Conservation (phyloP, 306 rosid genomes). For the Lathyrus sativus region DNA sequence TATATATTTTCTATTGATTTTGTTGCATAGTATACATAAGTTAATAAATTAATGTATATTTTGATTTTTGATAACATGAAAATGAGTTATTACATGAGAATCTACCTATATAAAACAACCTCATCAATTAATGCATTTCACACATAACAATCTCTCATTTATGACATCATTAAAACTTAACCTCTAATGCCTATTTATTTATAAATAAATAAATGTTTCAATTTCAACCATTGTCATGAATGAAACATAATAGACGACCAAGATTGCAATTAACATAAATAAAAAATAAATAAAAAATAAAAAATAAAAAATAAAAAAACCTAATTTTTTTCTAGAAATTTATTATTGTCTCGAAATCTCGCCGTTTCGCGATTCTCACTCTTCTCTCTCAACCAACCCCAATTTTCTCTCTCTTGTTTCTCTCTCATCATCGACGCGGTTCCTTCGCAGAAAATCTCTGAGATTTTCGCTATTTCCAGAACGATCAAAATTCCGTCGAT, state of each 20-base stretch:
- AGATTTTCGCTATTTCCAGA: conserved; percentile 56
- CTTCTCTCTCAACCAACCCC: conserved; percentile 30
- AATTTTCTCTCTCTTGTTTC: conserved; percentile 30
- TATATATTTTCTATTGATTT: too few species aligned
- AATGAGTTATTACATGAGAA: too few species aligned
- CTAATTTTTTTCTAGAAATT: conserved; percentile 22
- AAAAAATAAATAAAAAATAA: background rate
- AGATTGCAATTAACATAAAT: background rate
- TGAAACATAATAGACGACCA: background rate
- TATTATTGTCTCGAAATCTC: conserved; percentile 41
- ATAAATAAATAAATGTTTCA: background rate
- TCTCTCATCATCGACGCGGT: conserved; percentile 56
- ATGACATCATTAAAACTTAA: background rate
- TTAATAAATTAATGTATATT: too few species aligned
- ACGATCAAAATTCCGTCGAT: conserved; percentile 46
- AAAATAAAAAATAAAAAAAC: background rate
- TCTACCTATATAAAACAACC: background rate
- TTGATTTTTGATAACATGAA: too few species aligned
- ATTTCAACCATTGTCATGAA: background rate
- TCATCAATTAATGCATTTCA: background rate
- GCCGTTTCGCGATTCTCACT: conserved; percentile 44
- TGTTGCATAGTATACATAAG: too few species aligned
- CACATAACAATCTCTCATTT: background rate
- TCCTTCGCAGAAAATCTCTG: conserved; percentile 63
- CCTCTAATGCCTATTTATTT: background rate